Conservation (phyloP, 805 yeast species). For the Lipomyces lipofer region DNA sequence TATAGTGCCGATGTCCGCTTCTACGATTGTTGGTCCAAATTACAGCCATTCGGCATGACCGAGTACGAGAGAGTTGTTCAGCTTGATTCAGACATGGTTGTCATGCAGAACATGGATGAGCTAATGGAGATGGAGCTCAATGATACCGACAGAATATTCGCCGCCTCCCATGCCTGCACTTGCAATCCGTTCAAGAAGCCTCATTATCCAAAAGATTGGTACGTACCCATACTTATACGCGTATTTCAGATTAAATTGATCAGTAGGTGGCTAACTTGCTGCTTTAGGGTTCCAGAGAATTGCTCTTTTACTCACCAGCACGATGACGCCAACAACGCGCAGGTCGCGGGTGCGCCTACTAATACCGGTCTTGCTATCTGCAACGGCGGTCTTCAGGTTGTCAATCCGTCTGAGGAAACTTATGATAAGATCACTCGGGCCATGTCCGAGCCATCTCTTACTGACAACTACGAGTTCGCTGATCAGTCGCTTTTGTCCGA, state of each 20-base stretch:
- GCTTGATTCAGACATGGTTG: slow-evolving; percentile 62
- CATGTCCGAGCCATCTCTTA: slow-evolving; percentile 43
- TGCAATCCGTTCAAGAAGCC: slow-evolving; percentile 56
- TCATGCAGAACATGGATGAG: slow-evolving; percentile 59
- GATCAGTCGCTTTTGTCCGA: slow-evolving; percentile 60
- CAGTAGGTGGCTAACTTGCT: no score
- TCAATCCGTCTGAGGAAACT: slow-evolving; percentile 45
- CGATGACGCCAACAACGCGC: slow-evolving; percentile 31
- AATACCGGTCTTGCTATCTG: slow-evolving; percentile 50
- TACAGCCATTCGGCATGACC: slow-evolving; percentile 53
- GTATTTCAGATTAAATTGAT: no score
- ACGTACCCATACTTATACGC: no score
- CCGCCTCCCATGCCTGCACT: slow-evolving; percentile 62
- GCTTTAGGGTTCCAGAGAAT: slow-evolving; percentile 42
- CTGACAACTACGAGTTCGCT: slow-evolving; percentile 52
- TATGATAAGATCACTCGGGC: slow-evolving; percentile 48
- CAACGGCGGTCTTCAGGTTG: slow-evolving; percentile 60
- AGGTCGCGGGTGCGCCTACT: slow-evolving; percentile 39
- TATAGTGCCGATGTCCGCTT: slow-evolving; percentile 55
- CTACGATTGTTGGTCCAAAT: slow-evolving; percentile 62
- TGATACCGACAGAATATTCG: slow-evolving; percentile 41
- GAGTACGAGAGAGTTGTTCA: slow-evolving; percentile 57
- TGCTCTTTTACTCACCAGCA: slow-evolving; percentile 50
- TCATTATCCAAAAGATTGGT: slow-evolving; percentile 59
- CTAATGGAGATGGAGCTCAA: slow-evolving; percentile 50